Conservation (phyloP, 768 basidiomycete species). For the Xerocomellus amylosporus region DNA sequence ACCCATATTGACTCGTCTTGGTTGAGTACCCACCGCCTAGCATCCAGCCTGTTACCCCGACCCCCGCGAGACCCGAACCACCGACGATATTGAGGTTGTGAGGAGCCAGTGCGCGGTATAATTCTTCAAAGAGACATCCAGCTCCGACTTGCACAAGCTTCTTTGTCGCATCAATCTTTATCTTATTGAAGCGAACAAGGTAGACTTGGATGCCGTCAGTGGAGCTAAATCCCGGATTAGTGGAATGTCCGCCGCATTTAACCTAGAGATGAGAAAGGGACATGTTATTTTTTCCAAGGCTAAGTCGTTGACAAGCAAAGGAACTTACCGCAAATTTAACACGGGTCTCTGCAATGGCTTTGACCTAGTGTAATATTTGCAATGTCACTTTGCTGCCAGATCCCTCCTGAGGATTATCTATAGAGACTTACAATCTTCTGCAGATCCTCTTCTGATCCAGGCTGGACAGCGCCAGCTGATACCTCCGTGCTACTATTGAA, state of each 20-base stretch:
- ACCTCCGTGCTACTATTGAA: conserved; percentile 9
- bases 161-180: no score
- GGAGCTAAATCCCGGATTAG: conserved; percentile 30
- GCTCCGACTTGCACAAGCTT: conserved; percentile 21
- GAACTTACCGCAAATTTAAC: conserved; percentile 11
- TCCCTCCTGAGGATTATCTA: no score
- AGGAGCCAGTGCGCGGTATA: conserved; percentile 21
- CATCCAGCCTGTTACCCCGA: conserved; percentile 33
- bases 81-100: conserved; percentile 20
- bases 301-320: neutral
- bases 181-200: conserved; percentile 25
- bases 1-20: conserved; percentile 34
- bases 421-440: neutral
- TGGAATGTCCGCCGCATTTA: conserved; percentile 33
- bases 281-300: neutral
- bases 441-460: conserved; percentile 10
- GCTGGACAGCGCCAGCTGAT: conserved; percentile 8
- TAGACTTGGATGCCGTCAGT: conserved; percentile 29
- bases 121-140: conserved; percentile 28
- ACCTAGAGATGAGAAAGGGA: conserved; percentile 14
- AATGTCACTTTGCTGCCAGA: neutral
- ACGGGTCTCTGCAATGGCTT: conserved; percentile 1
- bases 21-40: conserved; percentile 36
- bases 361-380: neutral
- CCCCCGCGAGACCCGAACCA: conserved; percentile 20